These are phyloP conservation scores for Akanthomyces lecanii DNA, from an alignment of 2,329 filamentous ascomycete species.

Conservation along the genomic window DNA sequence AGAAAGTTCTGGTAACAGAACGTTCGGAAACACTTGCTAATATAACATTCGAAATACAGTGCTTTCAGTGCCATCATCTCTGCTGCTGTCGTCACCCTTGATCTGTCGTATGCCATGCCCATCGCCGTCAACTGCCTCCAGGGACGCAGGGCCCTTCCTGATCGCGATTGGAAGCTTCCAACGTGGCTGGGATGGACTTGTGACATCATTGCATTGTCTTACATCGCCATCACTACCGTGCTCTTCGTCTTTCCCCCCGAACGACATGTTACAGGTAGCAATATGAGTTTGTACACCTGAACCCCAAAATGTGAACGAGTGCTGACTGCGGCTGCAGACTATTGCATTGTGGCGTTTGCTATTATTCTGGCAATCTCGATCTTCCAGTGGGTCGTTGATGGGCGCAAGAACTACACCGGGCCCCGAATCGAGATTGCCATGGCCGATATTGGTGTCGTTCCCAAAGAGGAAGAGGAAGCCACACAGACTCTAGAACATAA, in stretches of 20 bases:
- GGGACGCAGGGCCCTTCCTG: conserved; percentile 61
- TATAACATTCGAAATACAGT: conserved; percentile 23
- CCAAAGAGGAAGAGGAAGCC: conserved; percentile 1
- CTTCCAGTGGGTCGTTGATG: conserved; percentile 43
- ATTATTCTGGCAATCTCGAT: conserved; percentile 40
- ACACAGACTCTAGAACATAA: conserved; percentile 20
- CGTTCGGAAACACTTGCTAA: not conserved
- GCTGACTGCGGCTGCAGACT: conserved; percentile 27
- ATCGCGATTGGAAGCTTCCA: conserved; percentile 34
- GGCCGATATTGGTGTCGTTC: not conserved
- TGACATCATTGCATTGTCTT: conserved; percentile 49
- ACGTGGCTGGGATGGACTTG: conserved; percentile 34
- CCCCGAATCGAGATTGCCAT: conserved; percentile 22
- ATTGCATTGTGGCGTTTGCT: conserved; percentile 43
- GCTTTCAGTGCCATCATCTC: conserved; percentile 71
- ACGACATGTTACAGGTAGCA: conserved; percentile 58
- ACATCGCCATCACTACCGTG: conserved; percentile 63
- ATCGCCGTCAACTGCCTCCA: conserved; percentile 65
- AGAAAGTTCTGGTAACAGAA: not conserved
- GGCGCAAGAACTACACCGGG: conserved; percentile 41
- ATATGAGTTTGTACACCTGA: conserved; percentile 49
- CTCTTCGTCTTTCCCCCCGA: conserved; percentile 71
- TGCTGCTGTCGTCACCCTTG: conserved; percentile 66
- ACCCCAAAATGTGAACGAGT: not conserved
- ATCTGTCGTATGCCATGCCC: conserved; percentile 70